A percentile compares a stretch with the other conserved stretches of the same genome.
These are phyloP conservation scores for Chaetomium globosum DNA, from an alignment of 2,329 filamentous ascomycete genomes.

Conservation along the genomic window DNA sequence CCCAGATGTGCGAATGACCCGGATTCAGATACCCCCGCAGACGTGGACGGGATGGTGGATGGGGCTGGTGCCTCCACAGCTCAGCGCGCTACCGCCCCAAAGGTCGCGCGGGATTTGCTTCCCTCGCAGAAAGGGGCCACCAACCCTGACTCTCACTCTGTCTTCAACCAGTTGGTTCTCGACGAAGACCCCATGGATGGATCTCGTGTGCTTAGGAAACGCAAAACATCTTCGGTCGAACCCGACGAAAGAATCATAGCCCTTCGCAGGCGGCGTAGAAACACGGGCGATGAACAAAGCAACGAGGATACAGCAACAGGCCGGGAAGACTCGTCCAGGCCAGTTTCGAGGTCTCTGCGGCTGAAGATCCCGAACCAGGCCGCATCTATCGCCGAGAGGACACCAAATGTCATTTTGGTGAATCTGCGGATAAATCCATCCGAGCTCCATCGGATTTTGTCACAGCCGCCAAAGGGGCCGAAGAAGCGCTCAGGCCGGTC, in stretches of 20 bases:
- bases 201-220: conserved; percentile 76
- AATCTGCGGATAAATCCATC: conserved; percentile 60
- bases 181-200: conserved; percentile 75
- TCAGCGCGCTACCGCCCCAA: conserved; percentile 63
- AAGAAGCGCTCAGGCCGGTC: conserved; percentile 51
- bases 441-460: conserved; percentile 63
- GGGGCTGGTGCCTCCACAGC: conserved; percentile 45
- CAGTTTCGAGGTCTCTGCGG: conserved; percentile 60
- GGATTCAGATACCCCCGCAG: conserved; percentile 37
- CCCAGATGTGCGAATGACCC: conserved; percentile 49
- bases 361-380: conserved; percentile 51
- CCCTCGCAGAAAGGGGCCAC: conserved; percentile 66
- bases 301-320: conserved; percentile 40
- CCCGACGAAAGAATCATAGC: conserved; percentile 58
- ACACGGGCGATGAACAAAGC: conserved; percentile 50
- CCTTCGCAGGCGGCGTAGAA: conserved; percentile 58
- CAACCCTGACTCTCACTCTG: conserved; percentile 72
- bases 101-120: conserved; percentile 70
- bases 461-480: conserved; percentile 57
- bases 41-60: conserved; percentile 36
- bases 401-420: conserved; percentile 54
- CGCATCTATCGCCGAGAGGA: conserved; percentile 49
- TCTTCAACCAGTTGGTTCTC: conserved; percentile 72
- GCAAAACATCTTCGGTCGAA: conserved; percentile 76
- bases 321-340: conserved; percentile 42